Evolutionary conservation across 1,139 yeast genomes (phyloP).

Genomic region (Kurtzmaniella quercitrusa): DNA sequence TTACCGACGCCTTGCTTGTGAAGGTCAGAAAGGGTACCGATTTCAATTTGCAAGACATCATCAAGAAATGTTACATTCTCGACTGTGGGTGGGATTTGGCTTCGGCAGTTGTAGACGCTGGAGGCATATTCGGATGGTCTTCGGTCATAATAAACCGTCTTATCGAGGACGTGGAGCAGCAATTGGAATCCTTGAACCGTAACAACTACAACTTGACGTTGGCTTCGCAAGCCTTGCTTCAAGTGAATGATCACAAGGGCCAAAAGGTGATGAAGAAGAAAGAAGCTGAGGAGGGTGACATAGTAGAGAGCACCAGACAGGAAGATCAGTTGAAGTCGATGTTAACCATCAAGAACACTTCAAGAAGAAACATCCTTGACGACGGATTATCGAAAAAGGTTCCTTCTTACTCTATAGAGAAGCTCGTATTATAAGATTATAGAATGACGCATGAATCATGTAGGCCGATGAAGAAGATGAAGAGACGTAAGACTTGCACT

Average conservation of each 20-base stretch:
- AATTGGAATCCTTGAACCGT: conserved; percentile 45
- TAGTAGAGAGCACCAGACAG: conserved; percentile 18
- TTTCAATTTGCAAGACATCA: conserved; percentile 39
- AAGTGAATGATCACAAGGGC: conserved; percentile 14
- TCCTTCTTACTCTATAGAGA: conserved; percentile 52
- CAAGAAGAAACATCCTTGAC: conserved; percentile 22
- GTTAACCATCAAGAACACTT: conserved; percentile 30
- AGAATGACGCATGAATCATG: background rate
- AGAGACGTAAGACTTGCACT: no score
- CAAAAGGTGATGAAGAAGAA: conserved; percentile 8
- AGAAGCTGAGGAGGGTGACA: conserved; percentile 12
- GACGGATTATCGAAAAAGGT: conserved; percentile 35
- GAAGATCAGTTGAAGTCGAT: conserved; percentile 35
- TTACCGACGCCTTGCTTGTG: conserved; percentile 28
- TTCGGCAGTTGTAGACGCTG: conserved; percentile 65
- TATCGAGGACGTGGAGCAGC: conserved; percentile 39
- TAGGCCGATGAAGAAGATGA: background rate
- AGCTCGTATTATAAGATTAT: conserved; percentile 30
- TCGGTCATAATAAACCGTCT: conserved; percentile 43
- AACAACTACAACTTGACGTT: conserved; percentile 54
- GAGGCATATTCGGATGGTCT: conserved; percentile 66
- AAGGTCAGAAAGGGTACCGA: conserved; percentile 15
- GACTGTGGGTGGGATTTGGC: conserved; percentile 56
- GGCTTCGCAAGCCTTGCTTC: conserved; percentile 45
- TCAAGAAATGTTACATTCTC: conserved; percentile 24